phyloP scores from a whole-genome alignment of 257 asterid species.

The Mitragyna speciosa region DNA sequence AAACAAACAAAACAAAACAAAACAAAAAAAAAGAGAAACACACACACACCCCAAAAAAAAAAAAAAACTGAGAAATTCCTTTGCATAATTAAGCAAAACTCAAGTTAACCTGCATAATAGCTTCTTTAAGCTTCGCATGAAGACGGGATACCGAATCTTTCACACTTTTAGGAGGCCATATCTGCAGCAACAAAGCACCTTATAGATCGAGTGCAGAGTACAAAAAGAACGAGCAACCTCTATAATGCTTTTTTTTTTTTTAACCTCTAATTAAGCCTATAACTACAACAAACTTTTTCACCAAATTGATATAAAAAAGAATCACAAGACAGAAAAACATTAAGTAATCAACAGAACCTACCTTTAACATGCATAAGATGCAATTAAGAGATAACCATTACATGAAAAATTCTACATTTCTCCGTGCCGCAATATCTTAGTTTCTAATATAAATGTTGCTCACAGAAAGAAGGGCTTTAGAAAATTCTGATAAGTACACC shows the following conservation, averaged over 20 bases:
- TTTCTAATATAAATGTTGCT: not conserved
- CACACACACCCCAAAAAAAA: too few species aligned
- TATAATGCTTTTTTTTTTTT: not conserved
- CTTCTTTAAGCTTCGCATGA: slow-evolving; percentile 84
- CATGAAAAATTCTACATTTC: not conserved
- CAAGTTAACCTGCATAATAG: slow-evolving; percentile 69
- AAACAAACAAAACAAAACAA: too few species aligned
- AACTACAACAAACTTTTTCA: not conserved
- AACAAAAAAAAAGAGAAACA: not conserved
- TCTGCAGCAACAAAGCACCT: slow-evolving; percentile 46
- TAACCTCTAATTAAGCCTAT: not conserved
- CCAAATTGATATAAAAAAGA: not conserved
- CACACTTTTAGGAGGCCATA: slow-evolving; percentile 97
- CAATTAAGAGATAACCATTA: not conserved
- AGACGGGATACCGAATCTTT: slow-evolving; percentile 87
- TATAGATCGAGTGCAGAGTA: not conserved
- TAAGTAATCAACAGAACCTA: not conserved
- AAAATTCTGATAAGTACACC: not conserved
- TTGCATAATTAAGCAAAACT: slow-evolving; percentile 1
- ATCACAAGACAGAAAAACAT: not conserved
- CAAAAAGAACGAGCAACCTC: not conserved
- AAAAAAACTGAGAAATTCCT: not conserved
- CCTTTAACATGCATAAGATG: not conserved
- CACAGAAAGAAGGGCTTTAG: not conserved
- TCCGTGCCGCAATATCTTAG: not conserved